Evolutionary conservation across 108 stramenopile genomes (phyloP).

Genomic region (Pseudonitzschia multistriata): DNA sequence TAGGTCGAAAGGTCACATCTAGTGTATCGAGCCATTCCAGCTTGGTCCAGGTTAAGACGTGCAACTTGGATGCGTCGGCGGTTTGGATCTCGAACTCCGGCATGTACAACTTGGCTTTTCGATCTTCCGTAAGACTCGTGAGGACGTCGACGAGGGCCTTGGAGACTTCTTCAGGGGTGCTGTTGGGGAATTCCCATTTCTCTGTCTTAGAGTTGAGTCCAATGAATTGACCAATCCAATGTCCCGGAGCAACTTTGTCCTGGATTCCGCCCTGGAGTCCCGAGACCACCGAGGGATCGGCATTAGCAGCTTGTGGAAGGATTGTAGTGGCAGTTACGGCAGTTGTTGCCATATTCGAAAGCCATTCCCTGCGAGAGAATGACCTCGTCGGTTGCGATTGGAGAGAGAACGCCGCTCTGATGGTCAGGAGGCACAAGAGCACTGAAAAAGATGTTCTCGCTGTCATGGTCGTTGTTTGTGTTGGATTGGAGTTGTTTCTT

Average conservation of each 20-base stretch:
- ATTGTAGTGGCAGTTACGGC: background rate
- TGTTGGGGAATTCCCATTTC: slow-evolving; percentile 21
- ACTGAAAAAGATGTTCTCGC: too few species aligned
- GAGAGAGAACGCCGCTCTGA: too few species aligned
- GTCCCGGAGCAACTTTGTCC: slow-evolving; percentile 28
- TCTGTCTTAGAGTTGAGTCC: slow-evolving; percentile 9
- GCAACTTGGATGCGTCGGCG: slow-evolving; percentile 17
- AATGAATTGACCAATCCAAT: slow-evolving; percentile 29
- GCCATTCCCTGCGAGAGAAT: background rate
- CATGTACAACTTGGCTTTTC: slow-evolving; percentile 19
- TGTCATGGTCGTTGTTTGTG: too few species aligned
- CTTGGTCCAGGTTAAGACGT: slow-evolving; percentile 30
- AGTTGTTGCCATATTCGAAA: background rate
- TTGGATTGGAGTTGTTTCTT: too few species aligned
- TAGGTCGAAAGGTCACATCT: slow-evolving; percentile 9
- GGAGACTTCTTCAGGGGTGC: slow-evolving; percentile 5
- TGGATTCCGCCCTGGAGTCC: slow-evolving; percentile 16
- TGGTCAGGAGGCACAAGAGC: too few species aligned
- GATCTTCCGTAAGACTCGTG: slow-evolving; percentile 13
- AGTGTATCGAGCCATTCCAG: slow-evolving; percentile 28
- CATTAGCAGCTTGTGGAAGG: background rate
- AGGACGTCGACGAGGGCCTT: slow-evolving; percentile 25
- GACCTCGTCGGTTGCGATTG: too few species aligned
- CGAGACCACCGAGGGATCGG: slow-evolving; percentile 18
- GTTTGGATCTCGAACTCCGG: slow-evolving; percentile 13